phyloP scores from a whole-genome alignment of 805 yeast species.

The Hanseniaspora clermontiae region DNA sequence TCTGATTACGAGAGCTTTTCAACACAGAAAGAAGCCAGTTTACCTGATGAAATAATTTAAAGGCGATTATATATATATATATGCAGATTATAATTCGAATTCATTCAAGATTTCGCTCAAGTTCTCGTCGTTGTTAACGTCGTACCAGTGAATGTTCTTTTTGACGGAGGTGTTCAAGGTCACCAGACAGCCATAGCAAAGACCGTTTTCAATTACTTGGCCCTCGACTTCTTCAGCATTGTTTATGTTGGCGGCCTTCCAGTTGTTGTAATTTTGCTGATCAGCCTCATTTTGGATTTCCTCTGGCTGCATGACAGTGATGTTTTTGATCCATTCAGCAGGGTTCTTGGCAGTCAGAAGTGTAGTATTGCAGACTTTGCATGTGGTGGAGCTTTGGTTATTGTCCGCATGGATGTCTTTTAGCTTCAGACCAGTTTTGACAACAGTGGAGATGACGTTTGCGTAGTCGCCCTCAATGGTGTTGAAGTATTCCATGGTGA shows the following conservation, averaged over 20 bases:
- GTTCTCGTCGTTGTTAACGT: constrained; percentile 24
- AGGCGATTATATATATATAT: background rate
- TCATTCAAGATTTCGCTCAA: constrained; percentile 35
- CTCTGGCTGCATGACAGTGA: constrained; percentile 49
- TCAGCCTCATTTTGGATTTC: constrained; percentile 37
- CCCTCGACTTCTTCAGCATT: constrained; percentile 14
- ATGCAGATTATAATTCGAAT: constrained; percentile 31
- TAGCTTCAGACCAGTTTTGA: constrained; percentile 73
- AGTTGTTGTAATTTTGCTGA: constrained; percentile 25
- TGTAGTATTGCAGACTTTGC: constrained; percentile 45
- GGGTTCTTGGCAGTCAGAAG: constrained; percentile 33
- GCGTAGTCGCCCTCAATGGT: constrained; percentile 68
- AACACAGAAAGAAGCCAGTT: constrained; percentile 19
- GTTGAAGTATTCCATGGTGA: constrained; percentile 59
- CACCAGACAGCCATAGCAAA: constrained; percentile 71
- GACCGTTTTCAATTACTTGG: constrained; percentile 17
- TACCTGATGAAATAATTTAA: constrained; percentile 15
- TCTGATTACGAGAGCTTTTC: constrained; percentile 22
- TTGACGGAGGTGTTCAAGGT: constrained; percentile 37
- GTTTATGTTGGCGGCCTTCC: constrained; percentile 22
- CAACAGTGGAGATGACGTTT: constrained; percentile 83
- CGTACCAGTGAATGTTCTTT: constrained; percentile 30
- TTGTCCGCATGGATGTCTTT: constrained; percentile 32
- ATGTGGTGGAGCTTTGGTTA: constrained; percentile 22
- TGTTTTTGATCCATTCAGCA: constrained; percentile 50